Evolutionary conservation across 306 rosid species (phyloP), one percentile per base, ranked within the genome.

Genomic region (Vigna hirtella): DNA sequence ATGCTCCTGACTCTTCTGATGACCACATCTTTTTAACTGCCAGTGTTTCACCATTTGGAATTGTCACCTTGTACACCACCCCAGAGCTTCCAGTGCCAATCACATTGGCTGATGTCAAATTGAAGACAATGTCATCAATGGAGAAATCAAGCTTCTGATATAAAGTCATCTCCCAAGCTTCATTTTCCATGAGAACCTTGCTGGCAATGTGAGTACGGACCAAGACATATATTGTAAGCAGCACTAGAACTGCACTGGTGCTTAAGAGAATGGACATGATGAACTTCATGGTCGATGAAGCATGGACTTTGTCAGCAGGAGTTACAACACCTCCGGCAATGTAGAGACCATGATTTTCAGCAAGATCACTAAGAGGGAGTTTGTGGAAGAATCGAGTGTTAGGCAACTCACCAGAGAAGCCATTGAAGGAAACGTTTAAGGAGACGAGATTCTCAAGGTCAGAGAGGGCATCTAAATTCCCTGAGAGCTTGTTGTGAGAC

Each of bases 1-100:
- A 93, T n/a, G 97, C 98, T 61, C 91, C 91, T 0, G 87, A 85
- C 32, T 91, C 98, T 42, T 91, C 98, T 5, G 90, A 77, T 11
- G 97, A 93, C 98, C 99, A 96, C 93, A 96, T 93, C 70, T 96
- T 96, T 59, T 96, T 96, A 36, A 93, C 97, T 14, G 99, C 99
- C 15, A 96, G 68, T 2, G 88, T 80, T 72, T 86, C 88, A 20
- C 93, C 94, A 20, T 66, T 84, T 9, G 91, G 90, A 76, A 79
- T 84, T 78, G 81, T 72, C 45, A 93, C 93, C 45, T 87, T 86
- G 91, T 93, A 96, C 13, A 96, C 99, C 13, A 93, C 96, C 24
- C 99, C 99, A 7, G 99, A 93, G 84, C 99, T 91, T 81, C 99
- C 99, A 0, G 99, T 90, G 48, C 99, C 99, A 48, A 96, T 84